Base-by-base conservation (phyloP, 176 grass and related monocot species). In the Puya raimondii region DNA sequence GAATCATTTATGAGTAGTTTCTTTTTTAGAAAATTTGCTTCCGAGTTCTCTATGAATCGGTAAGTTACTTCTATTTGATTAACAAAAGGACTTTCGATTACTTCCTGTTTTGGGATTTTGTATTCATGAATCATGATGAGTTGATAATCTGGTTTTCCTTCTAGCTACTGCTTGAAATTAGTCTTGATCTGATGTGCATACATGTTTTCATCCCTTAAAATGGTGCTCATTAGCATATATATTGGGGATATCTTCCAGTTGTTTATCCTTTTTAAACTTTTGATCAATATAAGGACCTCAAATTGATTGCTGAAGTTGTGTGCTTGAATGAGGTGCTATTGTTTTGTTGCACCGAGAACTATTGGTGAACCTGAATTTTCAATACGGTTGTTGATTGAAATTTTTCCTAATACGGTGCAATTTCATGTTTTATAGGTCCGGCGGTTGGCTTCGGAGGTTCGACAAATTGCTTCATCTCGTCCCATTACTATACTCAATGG, bases 401-500 rank as follows among this genome's bases (percentile, higher is more conserved):
- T 1, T 42, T 42, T 42, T 42, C 33, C 33, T 15, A 59, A 59
- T 59, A 59, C 1, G 16, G 54, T 59, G 54, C 54, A 15, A 66
- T 64, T 64, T 18, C 42, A 70, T 50, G 66, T 68, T 64, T 64
- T 57, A 49, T 78, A 96, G 93, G 81, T 96, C 50, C 84, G 80
- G 6, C 70, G 73, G 42, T 84, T 99, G 65, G 20, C 89, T 42
- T 78, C 88, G 87, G 86, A 99, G 66, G 72, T 99, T 63, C 77
- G 82, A 14, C 85, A 84, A 29, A 23, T 93, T 61, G 18, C 72
- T 75, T 73, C 75, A 51, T 56, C 81, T 64, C 89, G 84, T 47
- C 29, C 84, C 3, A 64, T 93, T 65, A 97, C 86, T 80, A 56
- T 99, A 86, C 50, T 93, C 20, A 84, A 47, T 81, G 89, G 84